Evolutionary conservation across 192 early-diverging fungal species (phyloP), one percentile per base, ranked within the genome.

Genomic region (Backusella tarrabulga): DNA sequence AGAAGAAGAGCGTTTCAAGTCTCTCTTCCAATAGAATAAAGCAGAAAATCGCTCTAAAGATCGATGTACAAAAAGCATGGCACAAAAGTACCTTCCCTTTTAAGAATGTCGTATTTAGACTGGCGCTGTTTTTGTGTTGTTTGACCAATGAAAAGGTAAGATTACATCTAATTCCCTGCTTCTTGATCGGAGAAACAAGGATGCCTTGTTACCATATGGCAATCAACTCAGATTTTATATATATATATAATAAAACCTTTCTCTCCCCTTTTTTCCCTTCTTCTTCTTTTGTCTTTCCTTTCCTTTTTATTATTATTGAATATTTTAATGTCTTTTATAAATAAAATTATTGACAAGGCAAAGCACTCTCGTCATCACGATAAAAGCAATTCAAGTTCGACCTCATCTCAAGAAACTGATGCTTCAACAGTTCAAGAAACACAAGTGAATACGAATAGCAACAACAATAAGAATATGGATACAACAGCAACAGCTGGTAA

Each of bases 321-420:
- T 34, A 52, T 66, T n/a, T 66, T n/a, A 52, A 81, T 81, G 80
- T 81, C 80, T 21, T 81, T 81, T 73, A 73, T 81, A 44, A 81
- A 81, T 67, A 81, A 81, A 71, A 74, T 81, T 34, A 81, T 81
- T 34, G 80, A 81, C 52, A 81, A 77, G 52, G 76, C 78, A 17
- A 81, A 76, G 46, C 56, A 76, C 50, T 72, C 63, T 66, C 40
- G 70, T 70, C 75, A 77, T 34, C 38, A 68, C n/a, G 29, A 67
- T 3, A 67, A 67, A 34, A 54, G 26, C 23, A 73, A n/a, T 44
- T 29, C 44, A 19, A 29, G 6, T 21, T 73, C 72, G 6, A 73
- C 29, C 29, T 46, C 72, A 34, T 73, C 72, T 23, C 36, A 26
- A 44, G 36, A 40, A 21, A 42, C 38, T 14, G 36, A 36, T 46